phyloP scores from a whole-genome alignment of 176 grass and related monocot species.

The Oryza meyeriana region DNA sequence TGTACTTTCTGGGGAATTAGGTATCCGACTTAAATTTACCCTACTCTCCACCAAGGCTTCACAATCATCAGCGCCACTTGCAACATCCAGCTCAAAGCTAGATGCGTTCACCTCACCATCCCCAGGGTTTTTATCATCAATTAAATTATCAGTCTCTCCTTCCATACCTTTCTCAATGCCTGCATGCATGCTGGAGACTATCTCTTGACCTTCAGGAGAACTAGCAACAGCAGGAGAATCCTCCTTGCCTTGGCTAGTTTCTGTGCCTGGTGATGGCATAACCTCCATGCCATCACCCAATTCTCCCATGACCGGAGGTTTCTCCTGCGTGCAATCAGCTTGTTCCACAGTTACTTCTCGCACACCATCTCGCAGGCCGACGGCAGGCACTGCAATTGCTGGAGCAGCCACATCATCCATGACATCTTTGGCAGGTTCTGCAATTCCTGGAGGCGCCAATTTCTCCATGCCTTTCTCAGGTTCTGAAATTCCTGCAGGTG shows the following conservation, averaged over 20 bases:
- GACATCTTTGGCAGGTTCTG: not conserved
- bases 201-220: not conserved
- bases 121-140: constrained; percentile 20
- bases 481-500: constrained; percentile 13
- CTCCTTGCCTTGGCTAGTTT: constrained; percentile 12
- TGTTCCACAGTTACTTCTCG: constrained; percentile 7
- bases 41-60: constrained; percentile 58
- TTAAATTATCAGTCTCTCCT: constrained; percentile 24
- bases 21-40: constrained; percentile 98
- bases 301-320: constrained; percentile 21
- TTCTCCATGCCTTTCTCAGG: constrained; percentile 16
- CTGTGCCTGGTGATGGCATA: not conserved
- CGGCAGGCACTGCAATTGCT: not conserved
- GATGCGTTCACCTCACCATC: constrained; percentile 23
- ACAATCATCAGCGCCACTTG: constrained; percentile 50
- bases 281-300: not conserved
- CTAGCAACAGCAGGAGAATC: constrained; percentile 20
- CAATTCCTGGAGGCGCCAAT: not conserved
- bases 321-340: constrained; percentile 13
- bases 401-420: not conserved
- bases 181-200: constrained; percentile 1
- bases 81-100: constrained; percentile 40
- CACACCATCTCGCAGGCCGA: constrained; percentile 7
- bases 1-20: constrained; percentile 97
- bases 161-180: constrained; percentile 38